A percentile compares a stretch with the other conserved stretches of the same genome.
Evolutionary conservation across 129 eudicot genomes (phyloP).

Genomic region (Deinandra increscens): DNA sequence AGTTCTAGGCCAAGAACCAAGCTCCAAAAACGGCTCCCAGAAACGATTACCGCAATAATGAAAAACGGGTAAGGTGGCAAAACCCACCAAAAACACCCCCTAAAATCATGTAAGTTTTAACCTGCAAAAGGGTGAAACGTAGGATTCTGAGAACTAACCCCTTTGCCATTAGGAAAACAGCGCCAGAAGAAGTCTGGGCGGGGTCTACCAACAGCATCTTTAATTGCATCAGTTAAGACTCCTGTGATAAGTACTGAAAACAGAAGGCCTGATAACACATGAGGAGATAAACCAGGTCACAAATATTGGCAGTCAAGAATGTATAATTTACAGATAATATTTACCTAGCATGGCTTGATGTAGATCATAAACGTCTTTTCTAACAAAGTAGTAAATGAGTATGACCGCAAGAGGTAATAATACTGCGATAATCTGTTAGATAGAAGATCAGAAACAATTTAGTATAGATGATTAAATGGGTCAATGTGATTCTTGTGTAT

Average conservation of each 20-base stretch:
- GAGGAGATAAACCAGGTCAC: conserved; percentile 7
- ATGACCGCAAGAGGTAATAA: conserved; percentile 58
- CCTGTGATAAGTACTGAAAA: conserved; percentile 72
- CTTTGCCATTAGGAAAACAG: conserved; percentile 83
- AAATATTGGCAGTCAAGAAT: background rate
- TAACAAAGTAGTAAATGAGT: conserved; percentile 50
- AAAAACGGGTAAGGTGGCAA: no score
- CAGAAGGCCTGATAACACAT: conserved; percentile 50
- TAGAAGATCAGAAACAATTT: conserved; percentile 10
- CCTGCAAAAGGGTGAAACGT: background rate
- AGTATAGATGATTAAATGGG: background rate
- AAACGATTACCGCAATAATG: no score
- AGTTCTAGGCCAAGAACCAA: no score
- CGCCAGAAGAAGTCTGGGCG: conserved; percentile 96
- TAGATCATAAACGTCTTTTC: conserved; percentile 74
- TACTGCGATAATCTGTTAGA: conserved; percentile 53
- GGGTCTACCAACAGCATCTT: conserved; percentile 93
- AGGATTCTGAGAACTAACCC: conserved; percentile 42
- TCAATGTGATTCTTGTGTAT: background rate
- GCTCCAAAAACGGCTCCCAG: no score
- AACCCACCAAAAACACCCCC: no score
- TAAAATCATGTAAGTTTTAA: no score
- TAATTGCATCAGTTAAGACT: conserved; percentile 82
- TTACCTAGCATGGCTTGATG: conserved; percentile 83
- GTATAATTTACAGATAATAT: background rate